Percentiles rank a stretch among this genome's conserved stretches.
Evolutionary conservation across 2,329 filamentous ascomycete genomes (phyloP).

Genomic region (Xylaria sp.): DNA sequence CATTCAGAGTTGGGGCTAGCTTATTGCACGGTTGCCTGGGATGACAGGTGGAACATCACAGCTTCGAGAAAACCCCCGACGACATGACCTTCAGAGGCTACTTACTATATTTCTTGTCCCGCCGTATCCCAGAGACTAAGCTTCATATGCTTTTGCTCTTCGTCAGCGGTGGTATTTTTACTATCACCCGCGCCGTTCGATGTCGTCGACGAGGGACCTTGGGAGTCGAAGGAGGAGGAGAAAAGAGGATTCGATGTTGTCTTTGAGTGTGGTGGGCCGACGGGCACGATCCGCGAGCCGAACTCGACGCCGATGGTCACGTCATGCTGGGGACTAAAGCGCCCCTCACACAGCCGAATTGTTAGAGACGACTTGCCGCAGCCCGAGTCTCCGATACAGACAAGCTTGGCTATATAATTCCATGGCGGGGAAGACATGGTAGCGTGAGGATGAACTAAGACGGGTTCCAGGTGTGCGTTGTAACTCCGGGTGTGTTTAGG

Average conservation of each 20-base stretch:
- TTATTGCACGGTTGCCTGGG: not conserved
- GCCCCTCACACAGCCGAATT: conserved; percentile 94
- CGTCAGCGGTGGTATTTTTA: conserved; percentile 26
- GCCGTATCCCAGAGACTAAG: conserved; percentile 95
- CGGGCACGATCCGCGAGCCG: conserved; percentile 90
- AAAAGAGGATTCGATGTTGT: conserved; percentile 45
- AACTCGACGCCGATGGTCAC: conserved; percentile 98
- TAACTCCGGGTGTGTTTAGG: not conserved
- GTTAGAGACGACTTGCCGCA: conserved; percentile 96
- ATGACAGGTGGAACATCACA: not conserved
- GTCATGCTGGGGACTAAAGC: conserved; percentile 94
- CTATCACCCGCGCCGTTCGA: conserved; percentile 4
- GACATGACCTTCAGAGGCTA: not conserved
- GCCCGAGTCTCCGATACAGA: conserved; percentile 95
- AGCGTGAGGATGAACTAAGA: not conserved
- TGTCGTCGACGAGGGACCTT: conserved; percentile 36
- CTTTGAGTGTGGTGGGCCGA: conserved; percentile 78
- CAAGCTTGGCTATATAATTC: conserved; percentile 99
- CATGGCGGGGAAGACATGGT: conserved; percentile 77
- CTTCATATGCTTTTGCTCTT: conserved; percentile 84
- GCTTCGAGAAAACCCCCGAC: not conserved
- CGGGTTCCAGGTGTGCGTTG: conserved; percentile 20
- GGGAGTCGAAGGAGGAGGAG: conserved; percentile 35
- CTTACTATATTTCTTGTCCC: conserved; percentile 87
- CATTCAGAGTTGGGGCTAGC: not conserved